Base-by-base conservation (phyloP, 345 rosid genomes). In the Luvunga scandens region DNA sequence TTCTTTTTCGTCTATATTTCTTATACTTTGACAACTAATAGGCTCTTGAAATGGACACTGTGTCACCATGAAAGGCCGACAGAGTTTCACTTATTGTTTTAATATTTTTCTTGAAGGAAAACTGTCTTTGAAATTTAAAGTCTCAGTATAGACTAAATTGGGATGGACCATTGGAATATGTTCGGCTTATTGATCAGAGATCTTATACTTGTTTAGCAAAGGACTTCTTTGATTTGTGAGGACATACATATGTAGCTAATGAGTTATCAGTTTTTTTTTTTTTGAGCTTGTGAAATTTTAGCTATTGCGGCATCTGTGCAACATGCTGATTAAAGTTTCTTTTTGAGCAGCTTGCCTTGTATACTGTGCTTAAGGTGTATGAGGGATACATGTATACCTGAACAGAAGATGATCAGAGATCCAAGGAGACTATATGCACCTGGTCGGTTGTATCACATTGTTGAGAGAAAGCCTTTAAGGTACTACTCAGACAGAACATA, bases 381-480 rank as follows among this genome's bases (percentile, higher is more conserved):
- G 97, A 90, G 88, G 83, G 98, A 96, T 86, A 92, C 99, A 42
- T 94, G 98, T 85, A 87, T 91, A 78, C 86, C 97, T 7, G 98
- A 94, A 76, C 90, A 94, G 42, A 90, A 89, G 83, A 89, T 87
- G 97, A 87, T 96, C 78, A 96, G 88, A 86, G 98, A 96, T 82
- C 98, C 98, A 9, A 94, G 99, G 82, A 88, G 99, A 80, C 86
- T 96, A 22, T 94, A 96, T 78, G 98, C 99, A 78, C 99, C 98
- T 27, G 98, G 99, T 78, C 97, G 98, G 71, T 91, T 96, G 83
- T 96, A 96, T 82, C 99, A 96, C 83, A 94, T 96, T 59, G 99
- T 96, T 6, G 97, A 96, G 77, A 82, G 99, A 82, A 96, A 88
- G 85, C 97, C 86, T 70, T 90, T 81, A 90, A 92, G 95, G 98